Conservation (phyloP, 108 stramenopile species). For the Skeletonema costatum region DNA sequence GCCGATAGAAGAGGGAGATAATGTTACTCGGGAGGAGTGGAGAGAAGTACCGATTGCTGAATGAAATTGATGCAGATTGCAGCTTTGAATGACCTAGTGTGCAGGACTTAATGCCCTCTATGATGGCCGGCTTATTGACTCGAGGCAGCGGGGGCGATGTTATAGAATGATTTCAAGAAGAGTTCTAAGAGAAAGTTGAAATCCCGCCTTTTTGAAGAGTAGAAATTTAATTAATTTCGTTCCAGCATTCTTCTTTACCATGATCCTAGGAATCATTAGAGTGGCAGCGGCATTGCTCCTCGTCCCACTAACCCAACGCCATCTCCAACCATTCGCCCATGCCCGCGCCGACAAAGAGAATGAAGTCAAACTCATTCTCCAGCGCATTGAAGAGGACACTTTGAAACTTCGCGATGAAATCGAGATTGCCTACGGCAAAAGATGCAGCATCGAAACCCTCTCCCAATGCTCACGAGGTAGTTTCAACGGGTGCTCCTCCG, state of each 20-base stretch:
- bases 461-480: background rate
- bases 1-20: too few species aligned
- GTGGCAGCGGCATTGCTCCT: conserved; percentile 1
- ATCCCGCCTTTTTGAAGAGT: too few species aligned
- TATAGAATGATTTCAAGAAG: too few species aligned
- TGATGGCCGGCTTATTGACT: too few species aligned
- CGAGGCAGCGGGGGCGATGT: too few species aligned
- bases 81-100: too few species aligned
- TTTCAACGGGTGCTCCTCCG: conserved; percentile 1
- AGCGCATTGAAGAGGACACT: background rate
- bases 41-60: too few species aligned
- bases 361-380: conserved; percentile 13
- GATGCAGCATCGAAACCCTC: conserved; percentile 17
- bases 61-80: too few species aligned
- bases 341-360: background rate
- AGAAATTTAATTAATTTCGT: too few species aligned
- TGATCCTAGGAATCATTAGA: background rate
- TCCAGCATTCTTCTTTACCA: background rate
- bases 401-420: conserved; percentile 24
- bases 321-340: background rate
- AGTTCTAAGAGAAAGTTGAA: too few species aligned
- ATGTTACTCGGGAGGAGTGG: too few species aligned
- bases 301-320: background rate
- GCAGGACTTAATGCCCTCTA: too few species aligned
- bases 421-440: conserved; percentile 5